Base-by-base conservation (phyloP, 345 rosid species). In the Boechera stricta region DNA sequence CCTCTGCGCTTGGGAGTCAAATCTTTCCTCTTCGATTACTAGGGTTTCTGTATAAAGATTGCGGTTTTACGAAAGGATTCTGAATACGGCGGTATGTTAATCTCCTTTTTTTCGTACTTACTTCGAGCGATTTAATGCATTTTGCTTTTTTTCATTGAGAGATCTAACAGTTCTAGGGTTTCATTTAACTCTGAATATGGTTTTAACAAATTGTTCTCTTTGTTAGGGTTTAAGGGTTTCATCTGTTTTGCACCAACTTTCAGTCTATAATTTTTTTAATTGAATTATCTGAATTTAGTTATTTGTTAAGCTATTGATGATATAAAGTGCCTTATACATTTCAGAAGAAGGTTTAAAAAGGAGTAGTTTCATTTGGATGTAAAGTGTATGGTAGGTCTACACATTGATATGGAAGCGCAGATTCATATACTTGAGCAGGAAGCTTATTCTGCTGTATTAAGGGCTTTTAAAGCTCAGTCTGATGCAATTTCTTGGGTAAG, bases 401-500 rank as follows among this genome's bases (percentile, higher is more conserved):
- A 79, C 38, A 45, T 49, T 69, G 84, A 85, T 73, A 91, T 91
- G 97, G 97, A 94, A 80, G 83, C 81, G 55, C 90, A 92, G 73
- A 90, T 94, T 81, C 97, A 87, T 86, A 77, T 69, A 79, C 91
- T 94, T 59, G 98, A 94, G 82, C 97, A 92, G 80, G 98, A 94
- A 83, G 98, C 98, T 68, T 94, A 94, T 75, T 83, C 89, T 85
- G 85, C 98, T 71, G 93, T 92, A 0, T 73, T 92, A 65, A 87
- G 97, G 53, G 97, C 97, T 73, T 92, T 94, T 77, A 92, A 92
- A 86, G 98, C 97, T 49, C 98, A 94, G 66, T 83, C 97, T 36
- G 98, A 94, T 88, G 95, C 95, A 63, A 86, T 94, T 79, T 81
- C 97, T 74, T 94, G 98, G 98, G 98, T 92, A 83, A 13, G 47